These are phyloP conservation scores for Mrakiaceae sp. DNA, from an alignment of 1,284 basidiomycete species.

Conservation along the genomic window DNA sequence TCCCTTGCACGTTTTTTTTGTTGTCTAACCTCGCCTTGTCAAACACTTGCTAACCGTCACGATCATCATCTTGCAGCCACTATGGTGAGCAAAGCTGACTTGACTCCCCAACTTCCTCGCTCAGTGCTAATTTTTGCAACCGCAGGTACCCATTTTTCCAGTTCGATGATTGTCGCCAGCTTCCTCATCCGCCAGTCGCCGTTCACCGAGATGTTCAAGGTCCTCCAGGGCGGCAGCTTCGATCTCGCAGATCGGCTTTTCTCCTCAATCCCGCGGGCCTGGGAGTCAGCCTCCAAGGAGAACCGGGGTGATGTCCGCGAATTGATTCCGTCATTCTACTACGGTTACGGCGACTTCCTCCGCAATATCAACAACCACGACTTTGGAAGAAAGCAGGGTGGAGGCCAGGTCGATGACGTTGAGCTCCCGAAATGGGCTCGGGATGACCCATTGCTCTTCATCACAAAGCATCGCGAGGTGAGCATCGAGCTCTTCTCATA, in stretches of 20 bases:
- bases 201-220: constrained; percentile 86
- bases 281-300: constrained; percentile 73
- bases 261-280: constrained; percentile 66
- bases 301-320: constrained; percentile 88
- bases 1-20: constrained; percentile 46
- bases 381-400: constrained; percentile 73
- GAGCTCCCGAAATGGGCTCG: constrained; percentile 80
- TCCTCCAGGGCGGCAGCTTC: constrained; percentile 71
- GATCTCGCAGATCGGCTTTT: constrained; percentile 92
- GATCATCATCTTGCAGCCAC: constrained; percentile 39
- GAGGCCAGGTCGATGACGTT: constrained; percentile 75
- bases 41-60: background rate
- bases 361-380: constrained; percentile 46
- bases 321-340: constrained; percentile 84
- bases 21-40: background rate
- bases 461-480: constrained; percentile 66
- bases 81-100: constrained; percentile 42
- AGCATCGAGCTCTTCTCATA: constrained; percentile 10
- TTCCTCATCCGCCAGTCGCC: constrained; percentile 84
- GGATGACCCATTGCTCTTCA: constrained; percentile 70
- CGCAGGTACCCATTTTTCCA: constrained; percentile 76
- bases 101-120: background rate
- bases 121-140: constrained; percentile 19
- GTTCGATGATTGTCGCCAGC: constrained; percentile 93
- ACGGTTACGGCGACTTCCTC: constrained; percentile 38